phyloP scores from a whole-genome alignment of 805 yeast genomes.

The Candida tallmaniae region DNA sequence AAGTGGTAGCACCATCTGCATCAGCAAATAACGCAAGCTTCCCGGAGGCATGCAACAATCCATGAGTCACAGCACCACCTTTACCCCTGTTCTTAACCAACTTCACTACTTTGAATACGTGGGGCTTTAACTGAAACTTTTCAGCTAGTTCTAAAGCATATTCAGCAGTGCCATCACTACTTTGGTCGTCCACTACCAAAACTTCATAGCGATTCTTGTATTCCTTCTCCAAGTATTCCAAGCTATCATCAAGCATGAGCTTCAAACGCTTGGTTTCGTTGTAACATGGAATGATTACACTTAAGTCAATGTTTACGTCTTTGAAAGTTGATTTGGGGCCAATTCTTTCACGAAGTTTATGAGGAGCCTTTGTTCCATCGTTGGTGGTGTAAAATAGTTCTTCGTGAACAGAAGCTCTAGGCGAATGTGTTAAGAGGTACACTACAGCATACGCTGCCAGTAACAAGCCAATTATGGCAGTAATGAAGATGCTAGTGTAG shows the following conservation, averaged over 20 bases:
- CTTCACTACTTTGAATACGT: constrained; percentile 63
- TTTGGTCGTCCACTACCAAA: constrained; percentile 88
- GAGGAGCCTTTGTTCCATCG: constrained; percentile 24
- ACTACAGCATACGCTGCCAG: constrained; percentile 34
- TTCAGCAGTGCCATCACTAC: constrained; percentile 71
- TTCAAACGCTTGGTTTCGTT: constrained; percentile 77
- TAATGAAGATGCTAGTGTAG: constrained; percentile 1
- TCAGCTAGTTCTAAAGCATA: constrained; percentile 63
- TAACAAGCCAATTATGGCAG: constrained; percentile 1
- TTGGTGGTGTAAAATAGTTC: constrained; percentile 55
- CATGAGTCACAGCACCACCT: constrained; percentile 89
- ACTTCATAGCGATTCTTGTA: constrained; percentile 58
- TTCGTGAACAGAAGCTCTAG: constrained; percentile 49
- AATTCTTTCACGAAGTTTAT: constrained; percentile 32
- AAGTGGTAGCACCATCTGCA: constrained; percentile 94
- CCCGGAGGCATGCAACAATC: constrained; percentile 74
- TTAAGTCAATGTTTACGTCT: constrained; percentile 46
- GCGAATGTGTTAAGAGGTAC: constrained; percentile 55
- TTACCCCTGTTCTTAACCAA: constrained; percentile 82
- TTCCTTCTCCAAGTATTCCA: constrained; percentile 44
- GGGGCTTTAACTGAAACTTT: constrained; percentile 47
- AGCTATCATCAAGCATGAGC: constrained; percentile 66
- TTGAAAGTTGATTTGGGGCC: constrained; percentile 14
- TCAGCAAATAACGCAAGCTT: constrained; percentile 81
- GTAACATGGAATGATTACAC: constrained; percentile 90